Percentiles rank a stretch among this genome's conserved stretches.
Conservation (phyloP, 2,329 filamentous ascomycete genomes). For the Mycosphaerella sp. region DNA sequence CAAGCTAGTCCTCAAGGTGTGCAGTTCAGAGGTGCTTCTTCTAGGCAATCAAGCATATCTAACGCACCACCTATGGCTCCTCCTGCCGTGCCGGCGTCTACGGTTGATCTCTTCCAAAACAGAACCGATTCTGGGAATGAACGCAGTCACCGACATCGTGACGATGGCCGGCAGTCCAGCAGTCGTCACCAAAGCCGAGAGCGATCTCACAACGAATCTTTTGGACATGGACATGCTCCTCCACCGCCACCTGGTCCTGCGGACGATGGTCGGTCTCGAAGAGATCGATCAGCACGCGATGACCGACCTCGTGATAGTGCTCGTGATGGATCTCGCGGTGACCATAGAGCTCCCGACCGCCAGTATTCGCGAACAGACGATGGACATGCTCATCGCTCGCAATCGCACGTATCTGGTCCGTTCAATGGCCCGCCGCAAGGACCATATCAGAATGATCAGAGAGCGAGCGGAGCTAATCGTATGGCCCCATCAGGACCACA, state of each 20-base stretch:
- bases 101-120: conserved; percentile 22
- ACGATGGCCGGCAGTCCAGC: conserved; percentile 26
- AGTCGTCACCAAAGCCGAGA: conserved; percentile 29
- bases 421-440: conserved; percentile 12
- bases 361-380: conserved; percentile 15
- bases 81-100: conserved; percentile 9
- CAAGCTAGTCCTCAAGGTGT: conserved; percentile 22
- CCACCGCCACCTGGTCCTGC: conserved; percentile 19
- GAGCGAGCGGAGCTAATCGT: conserved; percentile 17
- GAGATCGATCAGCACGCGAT: conserved; percentile 22
- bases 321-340: conserved; percentile 10
- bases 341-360: conserved; percentile 9
- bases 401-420: conserved; percentile 12
- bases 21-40: conserved; percentile 31
- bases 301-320: conserved; percentile 15
- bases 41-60: conserved; percentile 24
- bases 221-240: conserved; percentile 11
- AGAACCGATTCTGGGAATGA: conserved; percentile 19
- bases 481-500: conserved; percentile 11
- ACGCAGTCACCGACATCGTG: conserved; percentile 18
- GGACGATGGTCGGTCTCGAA: conserved; percentile 23
- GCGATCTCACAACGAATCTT: conserved; percentile 18
- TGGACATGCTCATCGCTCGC: conserved; percentile 14
- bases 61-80: conserved; percentile 21
- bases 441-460: conserved; percentile 22